Conservation (phyloP, 164 flowering plant genomes). For the Amborella trichopoda region DNA sequence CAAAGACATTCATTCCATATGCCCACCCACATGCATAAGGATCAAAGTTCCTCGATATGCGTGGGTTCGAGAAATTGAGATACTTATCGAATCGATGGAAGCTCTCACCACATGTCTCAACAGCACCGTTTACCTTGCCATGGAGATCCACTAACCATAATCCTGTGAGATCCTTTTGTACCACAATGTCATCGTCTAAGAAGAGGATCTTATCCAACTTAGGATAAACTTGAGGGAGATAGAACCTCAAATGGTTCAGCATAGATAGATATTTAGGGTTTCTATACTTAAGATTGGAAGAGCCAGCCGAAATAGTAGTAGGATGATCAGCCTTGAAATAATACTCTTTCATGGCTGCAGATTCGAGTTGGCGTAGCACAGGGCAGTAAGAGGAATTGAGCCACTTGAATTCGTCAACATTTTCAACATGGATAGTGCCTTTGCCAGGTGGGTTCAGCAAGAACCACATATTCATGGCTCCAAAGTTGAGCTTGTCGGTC, state of each 20-base stretch:
- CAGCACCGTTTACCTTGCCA: slow-evolving; percentile 98
- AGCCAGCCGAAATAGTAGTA: slow-evolving; percentile 68
- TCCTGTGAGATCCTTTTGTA: slow-evolving; percentile 86
- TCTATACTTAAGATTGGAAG: slow-evolving; percentile 91
- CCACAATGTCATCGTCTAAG: slow-evolving; percentile 98
- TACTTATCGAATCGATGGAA: slow-evolving; percentile 97
- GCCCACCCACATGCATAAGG: slow-evolving; percentile 99
- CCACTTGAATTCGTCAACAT: slow-evolving; percentile 98
- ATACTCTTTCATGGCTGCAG: slow-evolving; percentile 93
- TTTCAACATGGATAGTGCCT: slow-evolving; percentile 94
- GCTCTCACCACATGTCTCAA: slow-evolving; percentile 97
- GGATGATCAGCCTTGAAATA: slow-evolving; percentile 94
- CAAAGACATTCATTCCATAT: slow-evolving; percentile 96
- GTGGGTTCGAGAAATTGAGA: slow-evolving; percentile 87
- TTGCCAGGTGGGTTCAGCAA: slow-evolving; percentile 91
- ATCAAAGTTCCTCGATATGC: slow-evolving; percentile 73
- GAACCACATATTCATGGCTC: slow-evolving; percentile 99
- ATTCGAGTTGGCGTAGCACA: slow-evolving; percentile 79
- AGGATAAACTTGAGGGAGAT: slow-evolving; percentile 95
- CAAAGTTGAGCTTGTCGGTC: slow-evolving; percentile 89
- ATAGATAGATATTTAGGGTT: slow-evolving; percentile 98
- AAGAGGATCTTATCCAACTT: slow-evolving; percentile 90
- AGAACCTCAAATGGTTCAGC: slow-evolving; percentile 94
- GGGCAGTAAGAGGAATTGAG: slow-evolving; percentile 96
- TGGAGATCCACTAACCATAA: slow-evolving; percentile 85